These are phyloP conservation scores for Mortierella antarctica DNA, from an alignment of 192 early-diverging fungal species.

Conservation along the genomic window DNA sequence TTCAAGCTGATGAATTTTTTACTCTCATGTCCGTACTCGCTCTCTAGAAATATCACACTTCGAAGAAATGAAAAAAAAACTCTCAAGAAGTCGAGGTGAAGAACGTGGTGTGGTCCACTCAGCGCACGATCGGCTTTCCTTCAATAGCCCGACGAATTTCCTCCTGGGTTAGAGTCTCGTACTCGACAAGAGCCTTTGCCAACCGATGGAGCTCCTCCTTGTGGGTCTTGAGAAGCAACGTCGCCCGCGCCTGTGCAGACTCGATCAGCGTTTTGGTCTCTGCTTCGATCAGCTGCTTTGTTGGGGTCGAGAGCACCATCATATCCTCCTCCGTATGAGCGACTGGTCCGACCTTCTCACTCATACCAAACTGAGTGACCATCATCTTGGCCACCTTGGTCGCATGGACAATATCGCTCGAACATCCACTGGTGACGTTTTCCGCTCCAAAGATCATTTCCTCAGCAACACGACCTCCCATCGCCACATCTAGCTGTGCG, in stretches of 20 bases:
- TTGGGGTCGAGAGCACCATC: conserved; percentile 73
- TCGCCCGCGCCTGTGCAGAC: conserved; percentile 79
- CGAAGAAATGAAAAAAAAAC: neutral
- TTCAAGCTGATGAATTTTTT: no score
- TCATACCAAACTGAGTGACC: conserved; percentile 96
- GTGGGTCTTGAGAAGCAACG: conserved; percentile 75
- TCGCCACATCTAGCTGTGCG: conserved; percentile 93
- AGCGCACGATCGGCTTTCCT: conserved; percentile 68
- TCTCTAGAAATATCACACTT: neutral
- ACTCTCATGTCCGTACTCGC: no score
- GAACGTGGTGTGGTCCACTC: neutral
- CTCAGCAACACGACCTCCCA: conserved; percentile 99
- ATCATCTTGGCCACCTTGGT: conserved; percentile 90
- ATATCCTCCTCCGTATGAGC: conserved; percentile 82
- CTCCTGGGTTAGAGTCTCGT: conserved; percentile 91
- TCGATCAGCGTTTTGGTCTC: conserved; percentile 86
- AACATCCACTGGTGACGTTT: conserved; percentile 94
- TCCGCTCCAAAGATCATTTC: conserved; percentile 96
- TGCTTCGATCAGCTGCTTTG: conserved; percentile 85
- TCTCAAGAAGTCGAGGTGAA: no score
- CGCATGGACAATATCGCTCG: conserved; percentile 91
- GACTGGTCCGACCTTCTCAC: conserved; percentile 90
- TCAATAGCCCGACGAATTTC: conserved; percentile 85
- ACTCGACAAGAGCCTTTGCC: conserved; percentile 92
- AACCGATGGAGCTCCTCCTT: conserved; percentile 91